Conservation (phyloP, 179 eudicot species). For the Silene coronaria region DNA sequence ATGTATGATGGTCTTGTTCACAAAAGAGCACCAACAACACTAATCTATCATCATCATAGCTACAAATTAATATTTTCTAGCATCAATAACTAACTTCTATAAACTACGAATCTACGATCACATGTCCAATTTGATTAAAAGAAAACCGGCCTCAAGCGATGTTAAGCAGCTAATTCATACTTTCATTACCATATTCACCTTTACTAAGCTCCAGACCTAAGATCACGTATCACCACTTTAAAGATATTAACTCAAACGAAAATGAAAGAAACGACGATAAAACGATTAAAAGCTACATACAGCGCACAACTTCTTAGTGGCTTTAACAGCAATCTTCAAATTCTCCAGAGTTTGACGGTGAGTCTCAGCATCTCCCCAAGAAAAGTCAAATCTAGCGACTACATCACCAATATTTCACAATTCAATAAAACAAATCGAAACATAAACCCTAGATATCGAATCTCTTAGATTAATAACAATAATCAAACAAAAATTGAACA, state of each 20-base stretch:
- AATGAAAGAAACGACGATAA: background rate
- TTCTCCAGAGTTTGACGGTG: slow-evolving; percentile 43
- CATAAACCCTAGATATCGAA: background rate
- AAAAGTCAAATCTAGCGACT: slow-evolving; percentile 55
- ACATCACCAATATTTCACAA: background rate
- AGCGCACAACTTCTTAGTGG: slow-evolving; percentile 46
- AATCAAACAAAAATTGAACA: background rate
- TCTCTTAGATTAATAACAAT: background rate
- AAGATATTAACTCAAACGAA: background rate
- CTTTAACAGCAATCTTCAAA: slow-evolving; percentile 41
- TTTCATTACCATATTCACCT: background rate
- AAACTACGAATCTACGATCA: too few species aligned
- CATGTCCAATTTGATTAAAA: background rate
- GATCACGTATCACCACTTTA: background rate
- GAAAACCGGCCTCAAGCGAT: background rate
- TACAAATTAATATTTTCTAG: background rate
- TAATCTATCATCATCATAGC: background rate
- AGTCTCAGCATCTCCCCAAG: slow-evolving; percentile 42
- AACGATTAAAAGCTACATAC: slow-evolving; percentile 23
- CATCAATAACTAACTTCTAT: background rate
- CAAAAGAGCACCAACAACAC: background rate
- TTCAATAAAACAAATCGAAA: background rate
- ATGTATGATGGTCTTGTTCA: background rate
- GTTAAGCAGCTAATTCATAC: background rate
- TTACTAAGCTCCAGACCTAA: background rate